Evolutionary conservation across 2,329 filamentous ascomycete species (phyloP).

Genomic region (Pseudogymnoascus sp.): DNA sequence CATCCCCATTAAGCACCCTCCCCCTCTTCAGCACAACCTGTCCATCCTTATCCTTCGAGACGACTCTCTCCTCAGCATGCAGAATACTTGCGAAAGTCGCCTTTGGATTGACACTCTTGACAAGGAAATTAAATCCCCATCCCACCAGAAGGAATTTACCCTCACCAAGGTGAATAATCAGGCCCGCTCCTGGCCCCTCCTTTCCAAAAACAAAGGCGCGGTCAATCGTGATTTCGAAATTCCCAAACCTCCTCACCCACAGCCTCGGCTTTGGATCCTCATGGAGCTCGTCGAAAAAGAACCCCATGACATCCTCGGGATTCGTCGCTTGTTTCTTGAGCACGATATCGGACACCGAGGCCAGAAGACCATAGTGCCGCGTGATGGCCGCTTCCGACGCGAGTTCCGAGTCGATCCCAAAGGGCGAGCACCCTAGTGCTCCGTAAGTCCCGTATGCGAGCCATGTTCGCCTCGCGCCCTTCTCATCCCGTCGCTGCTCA

Average conservation of each 20-base stretch:
- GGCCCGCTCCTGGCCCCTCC: constrained; percentile 33
- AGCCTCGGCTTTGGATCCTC: neutral
- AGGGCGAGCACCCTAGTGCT: constrained; percentile 36
- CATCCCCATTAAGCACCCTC: constrained; percentile 36
- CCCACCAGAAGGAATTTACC: constrained; percentile 35
- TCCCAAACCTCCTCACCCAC: constrained; percentile 21
- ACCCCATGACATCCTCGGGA: constrained; percentile 33
- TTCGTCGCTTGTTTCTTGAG: constrained; percentile 25
- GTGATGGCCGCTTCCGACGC: constrained; percentile 16
- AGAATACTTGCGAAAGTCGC: constrained; percentile 37
- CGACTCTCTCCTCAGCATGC: constrained; percentile 30
- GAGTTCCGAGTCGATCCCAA: constrained; percentile 34
- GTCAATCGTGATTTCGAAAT: constrained; percentile 34
- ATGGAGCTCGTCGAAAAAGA: constrained; percentile 34
- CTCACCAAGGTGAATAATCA: constrained; percentile 34
- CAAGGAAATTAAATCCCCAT: constrained; percentile 35
- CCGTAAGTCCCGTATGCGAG: constrained; percentile 37
- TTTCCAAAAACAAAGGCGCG: constrained; percentile 38
- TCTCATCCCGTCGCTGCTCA: constrained; percentile 45
- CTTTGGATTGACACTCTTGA: constrained; percentile 29
- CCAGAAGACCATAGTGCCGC: constrained; percentile 26
- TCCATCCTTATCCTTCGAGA: constrained; percentile 23
- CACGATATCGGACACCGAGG: constrained; percentile 27
- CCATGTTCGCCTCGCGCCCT: constrained; percentile 40
- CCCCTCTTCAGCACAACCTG: constrained; percentile 27